Percentiles rank a stretch among this genome's conserved stretches.
These are phyloP conservation scores for Picochlorum sp. DNA, from an alignment of 139 green algal species.

Conservation along the genomic window DNA sequence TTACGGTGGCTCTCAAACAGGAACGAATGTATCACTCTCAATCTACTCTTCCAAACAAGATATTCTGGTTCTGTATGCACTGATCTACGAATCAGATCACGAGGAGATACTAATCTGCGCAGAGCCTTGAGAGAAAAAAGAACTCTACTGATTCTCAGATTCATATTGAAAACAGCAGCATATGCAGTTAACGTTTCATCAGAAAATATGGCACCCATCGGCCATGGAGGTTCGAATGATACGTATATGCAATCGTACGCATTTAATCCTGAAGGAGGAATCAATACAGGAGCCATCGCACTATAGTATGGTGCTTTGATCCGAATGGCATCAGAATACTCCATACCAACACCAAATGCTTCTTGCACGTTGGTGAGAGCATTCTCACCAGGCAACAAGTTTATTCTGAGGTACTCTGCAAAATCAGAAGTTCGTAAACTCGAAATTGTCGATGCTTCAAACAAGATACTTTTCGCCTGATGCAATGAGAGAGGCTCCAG, in stretches of 20 bases:
- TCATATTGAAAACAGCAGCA: constrained; percentile 8
- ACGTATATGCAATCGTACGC: constrained; percentile 3
- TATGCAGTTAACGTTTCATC: constrained; percentile 1
- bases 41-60: no score
- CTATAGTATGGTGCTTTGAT: background rate
- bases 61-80: no score
- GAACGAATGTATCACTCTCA: no score
- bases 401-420: no score
- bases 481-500: background rate
- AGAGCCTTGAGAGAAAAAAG: background rate
- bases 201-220: constrained; percentile 5
- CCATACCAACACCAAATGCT: background rate
- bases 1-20: no score
- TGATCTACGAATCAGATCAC: background rate
- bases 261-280: constrained; percentile 1
- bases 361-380: background rate
- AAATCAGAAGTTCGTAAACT: no score
- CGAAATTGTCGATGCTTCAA: no score
- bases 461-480: background rate
- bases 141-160: background rate
- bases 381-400: background rate
- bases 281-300: background rate
- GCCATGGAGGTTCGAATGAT: background rate
- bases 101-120: background rate
- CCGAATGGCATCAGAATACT: background rate